Evolutionary conservation across 257 asterid genomes (phyloP).

Genomic region (Nicotiana tabacum): DNA sequence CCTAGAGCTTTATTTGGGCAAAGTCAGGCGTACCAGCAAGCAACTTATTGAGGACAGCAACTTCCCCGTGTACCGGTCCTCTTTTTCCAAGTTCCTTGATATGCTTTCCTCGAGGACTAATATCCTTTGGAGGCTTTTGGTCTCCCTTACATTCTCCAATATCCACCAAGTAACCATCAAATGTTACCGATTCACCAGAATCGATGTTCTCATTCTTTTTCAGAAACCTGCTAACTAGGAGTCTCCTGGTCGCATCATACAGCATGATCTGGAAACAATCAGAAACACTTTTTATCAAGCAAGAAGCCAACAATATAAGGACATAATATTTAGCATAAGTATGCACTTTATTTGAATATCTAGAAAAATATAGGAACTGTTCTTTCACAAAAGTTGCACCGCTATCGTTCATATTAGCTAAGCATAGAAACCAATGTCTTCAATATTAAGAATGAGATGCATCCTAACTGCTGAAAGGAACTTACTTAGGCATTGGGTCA

Average conservation of each 20-base stretch:
- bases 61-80: conserved; percentile 19
- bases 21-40: conserved; percentile 39
- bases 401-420: background rate
- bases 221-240: conserved; percentile 60
- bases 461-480: background rate
- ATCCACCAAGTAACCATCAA: conserved; percentile 69
- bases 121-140: conserved; percentile 32
- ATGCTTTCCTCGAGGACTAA: conserved; percentile 22
- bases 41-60: conserved; percentile 17
- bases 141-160: conserved; percentile 54
- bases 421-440: background rate
- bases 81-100: conserved; percentile 22
- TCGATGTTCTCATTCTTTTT: conserved; percentile 52
- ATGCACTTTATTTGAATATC: background rate
- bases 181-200: conserved; percentile 53
- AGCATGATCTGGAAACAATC: conserved; percentile 52
- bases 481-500: background rate
- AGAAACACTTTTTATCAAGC: background rate
- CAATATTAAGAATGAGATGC: background rate
- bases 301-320: background rate
- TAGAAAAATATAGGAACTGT: background rate
- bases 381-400: conserved; percentile 13
- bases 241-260: conserved; percentile 57
- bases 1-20: conserved; percentile 3
- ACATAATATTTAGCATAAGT: conserved; percentile 1